Conservation (phyloP, 257 asterid species). For the Cordia subcordata region DNA sequence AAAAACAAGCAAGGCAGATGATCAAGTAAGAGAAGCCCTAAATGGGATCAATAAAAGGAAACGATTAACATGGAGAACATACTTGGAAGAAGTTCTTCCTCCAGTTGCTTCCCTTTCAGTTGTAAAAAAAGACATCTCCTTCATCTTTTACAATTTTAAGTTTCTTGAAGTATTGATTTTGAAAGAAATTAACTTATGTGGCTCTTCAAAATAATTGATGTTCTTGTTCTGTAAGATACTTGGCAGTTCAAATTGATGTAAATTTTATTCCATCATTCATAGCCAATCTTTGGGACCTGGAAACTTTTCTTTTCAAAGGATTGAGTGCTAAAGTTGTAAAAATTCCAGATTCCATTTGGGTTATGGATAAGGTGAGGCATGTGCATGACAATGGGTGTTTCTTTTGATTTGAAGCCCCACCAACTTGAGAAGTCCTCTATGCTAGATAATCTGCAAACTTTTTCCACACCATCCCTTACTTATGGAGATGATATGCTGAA, state of each 20-base stretch:
- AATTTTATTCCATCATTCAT: not conserved
- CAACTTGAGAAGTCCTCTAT: not conserved
- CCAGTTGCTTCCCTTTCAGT: too few species aligned
- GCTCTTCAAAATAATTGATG: not conserved
- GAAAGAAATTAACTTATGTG: not conserved
- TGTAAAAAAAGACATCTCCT: too few species aligned
- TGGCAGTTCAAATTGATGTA: not conserved
- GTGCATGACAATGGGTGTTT: slow-evolving; percentile 1
- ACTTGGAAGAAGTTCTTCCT: too few species aligned
- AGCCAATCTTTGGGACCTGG: slow-evolving; percentile 4
- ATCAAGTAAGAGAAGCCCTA: too few species aligned
- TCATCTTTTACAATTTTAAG: not conserved
- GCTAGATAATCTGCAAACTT: not conserved
- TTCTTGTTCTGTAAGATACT: slow-evolving; percentile 4
- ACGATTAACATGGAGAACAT: too few species aligned
- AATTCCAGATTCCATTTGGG: slow-evolving; percentile 5
- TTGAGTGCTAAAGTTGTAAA: not conserved
- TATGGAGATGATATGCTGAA: not conserved
- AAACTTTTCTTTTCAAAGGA: slow-evolving; percentile 9
- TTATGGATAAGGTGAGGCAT: slow-evolving; percentile 16
- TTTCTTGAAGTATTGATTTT: slow-evolving; percentile 16
- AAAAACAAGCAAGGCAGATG: too few species aligned
- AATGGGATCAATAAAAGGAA: too few species aligned
- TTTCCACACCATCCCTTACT: slow-evolving; percentile 2
- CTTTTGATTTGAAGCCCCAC: not conserved